Percentiles rank a stretch among this genome's conserved stretches.
Conservation (phyloP, 2,329 filamentous ascomycete species). For the Fusarium ambrosium region DNA sequence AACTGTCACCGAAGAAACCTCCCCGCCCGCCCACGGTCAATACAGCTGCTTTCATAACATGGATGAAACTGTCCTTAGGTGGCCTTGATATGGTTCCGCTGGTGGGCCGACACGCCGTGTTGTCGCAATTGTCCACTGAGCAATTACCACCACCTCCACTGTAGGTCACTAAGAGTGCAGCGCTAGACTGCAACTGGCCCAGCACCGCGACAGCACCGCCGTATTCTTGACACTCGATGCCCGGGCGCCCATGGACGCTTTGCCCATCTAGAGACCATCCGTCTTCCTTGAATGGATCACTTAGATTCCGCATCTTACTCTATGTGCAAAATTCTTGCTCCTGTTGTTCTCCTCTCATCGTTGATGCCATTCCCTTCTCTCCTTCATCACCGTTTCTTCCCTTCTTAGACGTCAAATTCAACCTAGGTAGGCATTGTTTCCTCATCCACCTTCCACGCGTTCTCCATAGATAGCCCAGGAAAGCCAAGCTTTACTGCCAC, state of each 20-base stretch:
- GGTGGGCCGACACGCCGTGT: constrained; percentile 1
- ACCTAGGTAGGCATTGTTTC: background rate
- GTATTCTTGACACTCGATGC: background rate
- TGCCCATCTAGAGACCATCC: background rate
- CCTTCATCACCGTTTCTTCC: background rate
- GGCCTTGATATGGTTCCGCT: background rate
- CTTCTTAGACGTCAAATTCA: background rate
- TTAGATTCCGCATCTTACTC: background rate
- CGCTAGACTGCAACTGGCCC: constrained; percentile 5
- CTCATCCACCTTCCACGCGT: constrained; percentile 1
- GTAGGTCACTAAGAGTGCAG: background rate
- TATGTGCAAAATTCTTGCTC: background rate
- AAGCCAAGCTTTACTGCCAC: constrained; percentile 32
- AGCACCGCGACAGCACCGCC: background rate
- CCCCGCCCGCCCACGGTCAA: background rate
- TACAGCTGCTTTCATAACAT: constrained; percentile 1
- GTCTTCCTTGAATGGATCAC: background rate
- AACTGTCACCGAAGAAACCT: background rate
- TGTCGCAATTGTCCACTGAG: constrained; percentile 7
- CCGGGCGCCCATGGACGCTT: background rate
- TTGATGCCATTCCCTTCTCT: background rate
- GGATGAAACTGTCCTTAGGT: background rate
- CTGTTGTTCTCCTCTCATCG: background rate
- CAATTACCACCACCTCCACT: constrained; percentile 11
- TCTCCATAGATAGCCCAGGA: constrained; percentile 3